A percentile compares a stretch with the other conserved stretches of the same genome.
Evolutionary conservation across 2,329 filamentous ascomycete genomes (phyloP).

Genomic region (Lanzia echinophila): DNA sequence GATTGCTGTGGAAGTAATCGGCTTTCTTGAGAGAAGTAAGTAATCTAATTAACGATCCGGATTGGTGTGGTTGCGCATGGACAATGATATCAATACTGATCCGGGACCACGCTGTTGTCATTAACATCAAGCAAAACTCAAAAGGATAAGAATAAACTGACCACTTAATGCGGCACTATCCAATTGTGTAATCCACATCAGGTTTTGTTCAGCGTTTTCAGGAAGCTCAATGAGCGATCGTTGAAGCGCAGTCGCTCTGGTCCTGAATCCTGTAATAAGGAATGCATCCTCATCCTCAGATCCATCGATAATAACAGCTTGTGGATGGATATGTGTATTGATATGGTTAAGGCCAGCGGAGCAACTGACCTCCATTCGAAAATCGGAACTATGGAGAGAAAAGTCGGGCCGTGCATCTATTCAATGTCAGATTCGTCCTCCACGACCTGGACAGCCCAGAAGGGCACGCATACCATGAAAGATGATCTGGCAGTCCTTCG

Average conservation of each 20-base stretch:
- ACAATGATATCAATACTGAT: slow-evolving; percentile 76
- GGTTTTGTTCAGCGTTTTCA: slow-evolving; percentile 49
- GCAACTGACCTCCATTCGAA: slow-evolving; percentile 59
- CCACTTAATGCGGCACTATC: slow-evolving; percentile 64
- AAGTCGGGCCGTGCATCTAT: slow-evolving; percentile 72
- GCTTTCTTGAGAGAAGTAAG: slow-evolving; percentile 68
- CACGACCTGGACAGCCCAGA: slow-evolving; percentile 1
- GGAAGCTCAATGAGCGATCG: slow-evolving; percentile 73
- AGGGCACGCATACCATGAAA: slow-evolving; percentile 40
- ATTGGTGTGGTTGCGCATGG: slow-evolving; percentile 63
- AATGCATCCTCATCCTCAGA: slow-evolving; percentile 59
- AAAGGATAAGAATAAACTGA: slow-evolving; percentile 32
- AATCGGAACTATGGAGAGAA: slow-evolving; percentile 60
- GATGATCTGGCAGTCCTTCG: slow-evolving; percentile 58
- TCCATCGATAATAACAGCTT: slow-evolving; percentile 60
- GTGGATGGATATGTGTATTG: slow-evolving; percentile 66
- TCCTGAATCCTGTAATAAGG: slow-evolving; percentile 55
- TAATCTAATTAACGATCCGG: slow-evolving; percentile 69
- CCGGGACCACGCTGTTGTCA: slow-evolving; percentile 62
- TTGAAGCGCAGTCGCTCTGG: slow-evolving; percentile 44
- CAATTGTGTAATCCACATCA: slow-evolving; percentile 72
- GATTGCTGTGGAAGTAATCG: slow-evolving; percentile 64
- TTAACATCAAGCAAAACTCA: slow-evolving; percentile 17
- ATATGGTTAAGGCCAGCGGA: slow-evolving; percentile 66
- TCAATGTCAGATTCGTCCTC: slow-evolving; percentile 10